Conservation (phyloP, 352 stramenopile species). For the Globisporangium orthogonon region DNA sequence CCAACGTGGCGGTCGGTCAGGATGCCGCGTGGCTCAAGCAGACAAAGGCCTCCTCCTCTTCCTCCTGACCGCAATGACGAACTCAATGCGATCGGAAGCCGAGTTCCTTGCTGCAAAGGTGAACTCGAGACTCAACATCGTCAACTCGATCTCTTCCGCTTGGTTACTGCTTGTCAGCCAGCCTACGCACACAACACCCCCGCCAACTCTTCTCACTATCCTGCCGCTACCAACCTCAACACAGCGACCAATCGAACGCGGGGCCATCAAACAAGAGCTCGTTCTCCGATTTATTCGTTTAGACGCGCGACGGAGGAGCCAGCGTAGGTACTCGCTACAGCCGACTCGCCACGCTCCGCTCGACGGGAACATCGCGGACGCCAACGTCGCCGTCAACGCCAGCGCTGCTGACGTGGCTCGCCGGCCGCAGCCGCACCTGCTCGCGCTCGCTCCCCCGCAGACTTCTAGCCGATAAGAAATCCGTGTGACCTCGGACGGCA, state of each 20-base stretch:
- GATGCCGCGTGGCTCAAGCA: background rate
- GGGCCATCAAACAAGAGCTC: constrained; percentile 11
- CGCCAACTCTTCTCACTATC: too few relatives aligned
- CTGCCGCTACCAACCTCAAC: background rate
- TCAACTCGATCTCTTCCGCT: background rate
- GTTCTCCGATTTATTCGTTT: constrained; percentile 20
- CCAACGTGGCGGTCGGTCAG: background rate
- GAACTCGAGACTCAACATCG: too few relatives aligned
- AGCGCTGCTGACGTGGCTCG: background rate
- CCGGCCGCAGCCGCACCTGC: background rate
- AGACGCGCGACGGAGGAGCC: background rate
- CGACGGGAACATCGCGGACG: background rate
- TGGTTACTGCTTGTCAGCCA: background rate
- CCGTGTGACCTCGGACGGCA: constrained; percentile 8
- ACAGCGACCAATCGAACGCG: background rate
- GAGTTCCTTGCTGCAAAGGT: background rate
- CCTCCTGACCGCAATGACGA: background rate
- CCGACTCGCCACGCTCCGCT: background rate
- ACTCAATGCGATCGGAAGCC: too few relatives aligned
- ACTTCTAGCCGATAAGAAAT: constrained; percentile 11
- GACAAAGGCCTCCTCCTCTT: too few relatives aligned
- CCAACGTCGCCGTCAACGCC: background rate
- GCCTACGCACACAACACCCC: background rate
- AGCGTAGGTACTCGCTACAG: background rate
- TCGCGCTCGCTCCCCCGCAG: background rate